Percentiles rank a stretch among this genome's conserved stretches.
Conservation (phyloP, 306 rosid genomes). For the Medicago arabica region DNA sequence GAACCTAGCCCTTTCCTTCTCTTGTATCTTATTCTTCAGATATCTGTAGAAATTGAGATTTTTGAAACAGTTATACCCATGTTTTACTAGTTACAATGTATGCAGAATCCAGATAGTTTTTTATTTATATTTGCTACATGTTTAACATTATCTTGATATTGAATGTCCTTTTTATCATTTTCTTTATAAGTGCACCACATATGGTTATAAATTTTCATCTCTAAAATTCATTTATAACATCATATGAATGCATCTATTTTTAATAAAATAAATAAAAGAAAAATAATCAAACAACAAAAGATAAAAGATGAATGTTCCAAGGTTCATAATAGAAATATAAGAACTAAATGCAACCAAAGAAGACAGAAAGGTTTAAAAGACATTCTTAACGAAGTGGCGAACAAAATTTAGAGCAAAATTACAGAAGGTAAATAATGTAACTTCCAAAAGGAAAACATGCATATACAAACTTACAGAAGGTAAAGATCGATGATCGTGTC, state of each 20-base stretch:
- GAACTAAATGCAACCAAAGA: conserved; percentile 16
- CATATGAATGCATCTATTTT: conserved; percentile 4
- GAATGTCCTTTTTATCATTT: not conserved
- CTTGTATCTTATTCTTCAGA: conserved; percentile 67
- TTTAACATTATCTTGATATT: not conserved
- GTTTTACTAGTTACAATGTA: not conserved
- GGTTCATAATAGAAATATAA: not conserved
- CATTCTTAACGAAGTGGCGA: not conserved
- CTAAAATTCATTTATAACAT: conserved; percentile 6
- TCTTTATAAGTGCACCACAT: conserved; percentile 3
- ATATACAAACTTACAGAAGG: conserved; percentile 63
- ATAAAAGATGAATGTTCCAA: not conserved
- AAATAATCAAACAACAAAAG: not conserved
- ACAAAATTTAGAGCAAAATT: not conserved
- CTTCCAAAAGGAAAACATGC: conserved; percentile 16
- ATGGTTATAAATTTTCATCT: conserved; percentile 12
- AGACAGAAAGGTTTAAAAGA: not conserved
- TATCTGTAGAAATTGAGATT: conserved; percentile 57
- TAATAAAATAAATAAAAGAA: not conserved
- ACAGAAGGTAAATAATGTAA: not conserved
- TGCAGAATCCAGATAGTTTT: not conserved
- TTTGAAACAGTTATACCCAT: conserved; percentile 3
- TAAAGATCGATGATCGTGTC: conserved; percentile 87
- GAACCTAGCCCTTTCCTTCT: conserved; percentile 59
- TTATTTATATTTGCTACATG: not conserved